Percentiles rank a stretch among this genome's conserved stretches.
Evolutionary conservation across 768 basidiomycete genomes (phyloP).

Genomic region (Crassisporium funariophilum): DNA sequence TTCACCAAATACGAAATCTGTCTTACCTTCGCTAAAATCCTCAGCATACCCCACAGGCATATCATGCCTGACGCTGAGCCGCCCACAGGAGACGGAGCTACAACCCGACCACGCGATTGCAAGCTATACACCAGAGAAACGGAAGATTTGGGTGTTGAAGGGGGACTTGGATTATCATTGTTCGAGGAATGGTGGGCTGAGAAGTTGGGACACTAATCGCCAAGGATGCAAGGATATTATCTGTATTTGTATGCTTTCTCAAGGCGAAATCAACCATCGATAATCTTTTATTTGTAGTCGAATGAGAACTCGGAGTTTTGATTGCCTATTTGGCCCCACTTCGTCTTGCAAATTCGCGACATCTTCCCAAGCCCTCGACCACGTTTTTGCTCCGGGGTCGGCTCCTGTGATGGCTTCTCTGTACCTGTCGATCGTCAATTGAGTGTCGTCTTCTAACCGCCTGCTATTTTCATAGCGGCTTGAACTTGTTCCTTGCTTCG

Average conservation of each 20-base stretch:
- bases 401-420: no score
- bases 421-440: no score
- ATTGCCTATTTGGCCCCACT: no score
- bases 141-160: conserved; percentile 61
- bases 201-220: conserved; percentile 38
- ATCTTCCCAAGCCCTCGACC: no score
- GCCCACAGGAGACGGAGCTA: conserved; percentile 64
- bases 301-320: no score
- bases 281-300: no score
- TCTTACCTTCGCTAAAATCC: conserved; percentile 70
- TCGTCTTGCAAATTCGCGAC: no score
- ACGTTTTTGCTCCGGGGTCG: no score
- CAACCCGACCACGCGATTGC: conserved; percentile 78
- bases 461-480: no score
- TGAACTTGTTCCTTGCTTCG: no score
- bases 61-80: conserved; percentile 72
- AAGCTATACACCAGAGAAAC: conserved; percentile 77
- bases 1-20: conserved; percentile 96
- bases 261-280: no score
- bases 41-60: conserved; percentile 71
- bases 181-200: conserved; percentile 89
- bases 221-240: neutral
- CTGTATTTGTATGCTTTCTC: neutral
- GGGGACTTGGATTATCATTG: conserved; percentile 59
- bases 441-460: no score